Evolutionary conservation across 306 rosid genomes (phyloP).

Genomic region (Sicyos baderoa): DNA sequence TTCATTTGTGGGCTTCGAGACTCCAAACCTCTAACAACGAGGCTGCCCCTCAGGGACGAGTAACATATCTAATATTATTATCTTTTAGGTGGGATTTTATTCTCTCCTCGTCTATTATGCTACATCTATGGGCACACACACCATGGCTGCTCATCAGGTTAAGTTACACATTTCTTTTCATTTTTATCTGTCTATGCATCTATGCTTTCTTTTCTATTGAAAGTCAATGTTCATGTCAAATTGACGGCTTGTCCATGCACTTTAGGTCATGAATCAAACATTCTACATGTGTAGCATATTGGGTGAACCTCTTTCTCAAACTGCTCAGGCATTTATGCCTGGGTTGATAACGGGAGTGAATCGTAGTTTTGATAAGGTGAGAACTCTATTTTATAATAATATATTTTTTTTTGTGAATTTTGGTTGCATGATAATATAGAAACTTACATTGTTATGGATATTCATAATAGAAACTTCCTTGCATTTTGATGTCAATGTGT

Average conservation of each 20-base stretch:
- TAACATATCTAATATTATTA: conserved; percentile 11
- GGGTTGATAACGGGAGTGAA: conserved; percentile 60
- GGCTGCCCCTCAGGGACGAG: background rate
- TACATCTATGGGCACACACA: conserved; percentile 71
- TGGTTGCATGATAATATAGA: background rate
- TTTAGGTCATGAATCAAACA: conserved; percentile 83
- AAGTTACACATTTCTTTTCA: conserved; percentile 2
- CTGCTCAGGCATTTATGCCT: conserved; percentile 93
- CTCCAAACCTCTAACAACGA: no score
- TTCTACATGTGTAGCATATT: conserved; percentile 69
- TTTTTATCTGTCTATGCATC: conserved; percentile 14
- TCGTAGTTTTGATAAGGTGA: conserved; percentile 60
- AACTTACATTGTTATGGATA: conserved; percentile 1
- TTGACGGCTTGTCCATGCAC: conserved; percentile 25
- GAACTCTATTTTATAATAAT: conserved; percentile 18
- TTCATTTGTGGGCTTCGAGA: no score
- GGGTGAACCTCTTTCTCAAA: conserved; percentile 98
- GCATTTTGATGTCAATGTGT: background rate
- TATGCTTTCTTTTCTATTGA: conserved; percentile 17
- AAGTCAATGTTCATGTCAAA: conserved; percentile 19
- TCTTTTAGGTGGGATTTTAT: conserved; percentile 70
- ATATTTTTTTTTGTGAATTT: background rate
- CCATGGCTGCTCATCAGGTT: conserved; percentile 96
- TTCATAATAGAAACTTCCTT: background rate
- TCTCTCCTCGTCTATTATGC: conserved; percentile 65